Evolutionary conservation across 495 filamentous ascomycete genomes (phyloP), one percentile per base, ranked within the genome.

Genomic region (Pyrenopolyporus hunteri): DNA sequence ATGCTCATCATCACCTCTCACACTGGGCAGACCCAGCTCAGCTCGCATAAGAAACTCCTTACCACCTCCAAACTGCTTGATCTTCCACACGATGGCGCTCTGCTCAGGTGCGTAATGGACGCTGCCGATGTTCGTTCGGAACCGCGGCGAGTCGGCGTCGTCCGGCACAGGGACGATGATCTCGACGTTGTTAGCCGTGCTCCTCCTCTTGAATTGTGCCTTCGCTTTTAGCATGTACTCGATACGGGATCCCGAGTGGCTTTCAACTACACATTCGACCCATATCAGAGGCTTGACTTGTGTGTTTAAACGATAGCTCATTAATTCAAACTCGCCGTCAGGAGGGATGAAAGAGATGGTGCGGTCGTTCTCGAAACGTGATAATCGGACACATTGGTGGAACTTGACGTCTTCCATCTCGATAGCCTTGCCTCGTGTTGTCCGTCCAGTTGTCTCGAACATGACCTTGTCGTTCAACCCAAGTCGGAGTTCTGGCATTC

Each of bases 391-490:
- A 75, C 95, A 99, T 72, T 99, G 95, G 77, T 99, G 95, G 76
- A 99, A 99, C 70, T 98, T 99, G 70, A 99, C 95, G 63, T 99
- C 95, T 74, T 99, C 95, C 95, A 99, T 99, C 76, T 99, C 95
- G 49, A 99, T 93, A 8, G 94, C 90, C 76, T 99, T 99, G 44
- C 95, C 95, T 70, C 95, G 78, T 46, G 92, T 96, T 6, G 95
- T 92, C 48, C 95, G 83, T 10, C 95, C 95, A 6, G 95, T 99
- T 25, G 91, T 94, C 78, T 99, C 95, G 70, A 99, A 99, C 95
- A 99, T 99, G 66, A 90, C 95, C 74, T 99, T 99, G 76, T 99
- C 95, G 80, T 99, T 99, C 64, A 99, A 74, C 0, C 95, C 95
- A 35, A 99, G 74, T 43, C 95, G 89, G 65, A 99, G 77, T 73